Evolutionary conservation across 768 basidiomycete species (phyloP).

Genomic region (Trametes cubensis): DNA sequence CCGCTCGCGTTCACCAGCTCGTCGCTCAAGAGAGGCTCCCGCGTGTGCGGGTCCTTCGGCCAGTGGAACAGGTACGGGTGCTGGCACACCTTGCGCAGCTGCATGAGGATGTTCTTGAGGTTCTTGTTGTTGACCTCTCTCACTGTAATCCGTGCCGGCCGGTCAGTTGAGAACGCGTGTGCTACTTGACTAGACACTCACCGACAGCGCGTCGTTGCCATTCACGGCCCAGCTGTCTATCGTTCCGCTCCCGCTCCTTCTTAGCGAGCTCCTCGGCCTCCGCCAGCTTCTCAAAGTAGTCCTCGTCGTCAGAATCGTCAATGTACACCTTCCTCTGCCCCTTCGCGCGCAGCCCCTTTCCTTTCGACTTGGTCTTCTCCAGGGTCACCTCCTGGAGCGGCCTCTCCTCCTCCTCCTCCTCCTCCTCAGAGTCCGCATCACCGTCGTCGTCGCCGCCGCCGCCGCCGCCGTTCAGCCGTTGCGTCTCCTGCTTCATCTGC

Average conservation of each 20-base stretch:
- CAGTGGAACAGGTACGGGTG: slow-evolving; percentile 92
- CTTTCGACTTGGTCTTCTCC: slow-evolving; percentile 36
- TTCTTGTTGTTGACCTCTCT: slow-evolving; percentile 90
- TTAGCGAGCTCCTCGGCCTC: slow-evolving; percentile 45
- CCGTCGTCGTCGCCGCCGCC: too few species aligned
- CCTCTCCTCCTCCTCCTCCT: slow-evolving; percentile 34
- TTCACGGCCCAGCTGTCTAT: slow-evolving; percentile 57
- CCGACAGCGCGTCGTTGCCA: slow-evolving; percentile 62
- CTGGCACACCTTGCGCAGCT: slow-evolving; percentile 93
- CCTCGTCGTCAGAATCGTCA: slow-evolving; percentile 61
- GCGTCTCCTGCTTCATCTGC: slow-evolving; percentile 26
- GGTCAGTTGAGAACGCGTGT: not conserved
- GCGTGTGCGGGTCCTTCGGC: slow-evolving; percentile 66
- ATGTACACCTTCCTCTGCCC: slow-evolving; percentile 52
- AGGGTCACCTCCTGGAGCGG: slow-evolving; percentile 30
- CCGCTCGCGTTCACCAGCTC: slow-evolving; percentile 86
- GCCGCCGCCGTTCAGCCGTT: slow-evolving; percentile 39
- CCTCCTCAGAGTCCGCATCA: slow-evolving; percentile 30
- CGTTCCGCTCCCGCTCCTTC: slow-evolving; percentile 47
- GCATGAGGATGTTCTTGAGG: slow-evolving; percentile 91
- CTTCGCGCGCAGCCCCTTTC: slow-evolving; percentile 12
- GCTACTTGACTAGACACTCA: slow-evolving; percentile 38
- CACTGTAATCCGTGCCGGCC: slow-evolving; percentile 43
- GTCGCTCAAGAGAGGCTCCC: slow-evolving; percentile 68
- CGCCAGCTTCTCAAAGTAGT: slow-evolving; percentile 66